phyloP scores from a whole-genome alignment of 768 basidiomycete genomes.

The Boletus coccyginus region DNA sequence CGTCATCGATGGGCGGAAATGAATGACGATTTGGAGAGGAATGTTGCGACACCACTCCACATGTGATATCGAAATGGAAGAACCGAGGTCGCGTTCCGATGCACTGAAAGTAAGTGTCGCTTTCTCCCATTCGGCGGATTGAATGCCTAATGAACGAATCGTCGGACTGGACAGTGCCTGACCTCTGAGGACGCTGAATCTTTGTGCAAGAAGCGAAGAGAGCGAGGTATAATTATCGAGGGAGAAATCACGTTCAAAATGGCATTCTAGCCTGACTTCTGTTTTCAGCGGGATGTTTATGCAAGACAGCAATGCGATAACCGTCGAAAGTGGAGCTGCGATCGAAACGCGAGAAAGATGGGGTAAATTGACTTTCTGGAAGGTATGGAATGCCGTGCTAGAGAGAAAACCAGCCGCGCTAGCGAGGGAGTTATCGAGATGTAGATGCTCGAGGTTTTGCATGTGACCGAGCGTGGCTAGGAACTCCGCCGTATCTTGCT shows the following conservation, averaged over 20 bases:
- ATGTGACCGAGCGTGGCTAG: conserved; percentile 32
- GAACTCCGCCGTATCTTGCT: conserved; percentile 30
- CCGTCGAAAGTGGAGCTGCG: conserved; percentile 3
- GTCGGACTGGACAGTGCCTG: too few relatives aligned
- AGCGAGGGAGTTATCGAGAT: conserved; percentile 32
- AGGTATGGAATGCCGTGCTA: background rate
- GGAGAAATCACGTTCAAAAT: too few relatives aligned
- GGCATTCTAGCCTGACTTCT: background rate
- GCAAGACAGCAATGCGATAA: conserved; percentile 4
- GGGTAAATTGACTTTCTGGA: background rate
- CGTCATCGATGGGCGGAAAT: too few relatives aligned
- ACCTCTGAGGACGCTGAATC: background rate
- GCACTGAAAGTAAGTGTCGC: too few relatives aligned
- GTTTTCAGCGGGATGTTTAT: conserved; percentile 1
- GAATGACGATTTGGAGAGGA: too few relatives aligned
- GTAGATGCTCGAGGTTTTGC: conserved; percentile 32
- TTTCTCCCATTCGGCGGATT: too few relatives aligned
- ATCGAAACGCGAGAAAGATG: conserved; percentile 8
- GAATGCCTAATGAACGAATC: too few relatives aligned
- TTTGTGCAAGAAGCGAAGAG: background rate
- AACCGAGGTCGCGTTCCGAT: too few relatives aligned
- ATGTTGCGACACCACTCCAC: too few relatives aligned
- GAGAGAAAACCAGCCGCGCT: background rate
- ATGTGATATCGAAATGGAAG: background rate
- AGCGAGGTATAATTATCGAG: background rate